Conservation (phyloP, 768 basidiomycete species). For the Auricularia auricula-judae region DNA sequence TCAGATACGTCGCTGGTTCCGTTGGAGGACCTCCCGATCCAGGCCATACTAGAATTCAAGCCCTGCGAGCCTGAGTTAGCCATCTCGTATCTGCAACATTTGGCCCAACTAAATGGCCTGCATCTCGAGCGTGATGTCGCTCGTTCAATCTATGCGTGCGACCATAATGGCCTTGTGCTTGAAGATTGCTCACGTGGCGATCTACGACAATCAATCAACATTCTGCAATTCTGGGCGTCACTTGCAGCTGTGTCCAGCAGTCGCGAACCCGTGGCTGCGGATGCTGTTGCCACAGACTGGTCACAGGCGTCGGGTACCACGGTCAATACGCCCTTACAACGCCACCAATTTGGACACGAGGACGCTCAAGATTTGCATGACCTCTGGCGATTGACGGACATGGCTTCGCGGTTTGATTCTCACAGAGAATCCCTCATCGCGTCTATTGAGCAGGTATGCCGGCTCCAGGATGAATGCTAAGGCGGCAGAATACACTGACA, state of each 20-base stretch:
- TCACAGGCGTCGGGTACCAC: background rate
- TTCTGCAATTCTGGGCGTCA: constrained; percentile 40
- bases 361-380: background rate
- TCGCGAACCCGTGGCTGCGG: background rate
- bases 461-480: background rate
- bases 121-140: constrained; percentile 32
- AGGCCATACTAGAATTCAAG: constrained; percentile 55
- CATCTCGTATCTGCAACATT: constrained; percentile 54
- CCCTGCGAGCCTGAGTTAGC: constrained; percentile 45
- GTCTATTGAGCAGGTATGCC: background rate
- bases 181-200: constrained; percentile 37
- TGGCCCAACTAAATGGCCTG: constrained; percentile 49
- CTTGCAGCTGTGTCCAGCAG: background rate
- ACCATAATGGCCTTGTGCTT: constrained; percentile 17
- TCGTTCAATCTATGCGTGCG: constrained; percentile 32
- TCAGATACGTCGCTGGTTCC: constrained; percentile 70
- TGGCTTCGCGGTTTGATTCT: background rate
- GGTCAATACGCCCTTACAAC: background rate
- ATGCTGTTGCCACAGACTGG: background rate
- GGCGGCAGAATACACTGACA: background rate
- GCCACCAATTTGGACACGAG: background rate
- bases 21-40: constrained; percentile 60
- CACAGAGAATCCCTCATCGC: background rate
- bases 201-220: constrained; percentile 52
- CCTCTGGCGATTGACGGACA: background rate